Base-by-base conservation (phyloP, 2,329 filamentous ascomycete genomes). In the Ceratocystis diversiconidia region DNA sequence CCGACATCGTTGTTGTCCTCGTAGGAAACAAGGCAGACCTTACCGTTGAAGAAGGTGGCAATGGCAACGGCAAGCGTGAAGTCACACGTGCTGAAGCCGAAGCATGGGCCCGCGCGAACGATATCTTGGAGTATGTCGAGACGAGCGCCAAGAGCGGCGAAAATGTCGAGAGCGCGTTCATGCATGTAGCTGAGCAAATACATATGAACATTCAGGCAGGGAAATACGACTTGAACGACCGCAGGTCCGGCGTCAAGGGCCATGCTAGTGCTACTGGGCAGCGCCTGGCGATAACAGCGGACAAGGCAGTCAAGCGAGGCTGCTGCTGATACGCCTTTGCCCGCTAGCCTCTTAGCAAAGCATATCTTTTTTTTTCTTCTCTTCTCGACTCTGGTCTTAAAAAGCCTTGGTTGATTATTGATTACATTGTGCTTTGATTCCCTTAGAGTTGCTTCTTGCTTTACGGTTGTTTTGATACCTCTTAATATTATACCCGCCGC, bases 11-110 rank as follows among this genome's bases (percentile, higher is more conserved):
- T 59, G 89, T 97, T 17, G 86, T 99, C 22, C 79, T 99, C 5
- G 94, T 99, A 4, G 94, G 94, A 52, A 99, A 99, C 78, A 99
- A 99, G 76, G 85, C 85, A 43, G 94, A 99, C 76, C 79, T 97
- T 52, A 85, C 88, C 0, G 78, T 79, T 4, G 67, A 69, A 22
- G 52, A 64, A 44, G 50, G 41, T 3, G 43, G n/a, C 43, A 44
- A 32, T 61, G 62, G 46, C 4, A 65, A 36, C 4, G 44, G 80
- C 62, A 88, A 88, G 76, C 82, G 92, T 66, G 88, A 95, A 73
- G 91, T 97, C 30, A 89, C 87, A 0, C 79, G 79, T 63, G 81
- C 88, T 70, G 92, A 97, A 76, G 94, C 94, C 2, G 86, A 92
- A 72, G 88, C 88, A 67, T 99, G 94, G 94, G 95, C 91, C 68